These are phyloP conservation scores for Erythrobasidium yunnanense DNA, from an alignment of 768 basidiomycete genomes.

Conservation along the genomic window DNA sequence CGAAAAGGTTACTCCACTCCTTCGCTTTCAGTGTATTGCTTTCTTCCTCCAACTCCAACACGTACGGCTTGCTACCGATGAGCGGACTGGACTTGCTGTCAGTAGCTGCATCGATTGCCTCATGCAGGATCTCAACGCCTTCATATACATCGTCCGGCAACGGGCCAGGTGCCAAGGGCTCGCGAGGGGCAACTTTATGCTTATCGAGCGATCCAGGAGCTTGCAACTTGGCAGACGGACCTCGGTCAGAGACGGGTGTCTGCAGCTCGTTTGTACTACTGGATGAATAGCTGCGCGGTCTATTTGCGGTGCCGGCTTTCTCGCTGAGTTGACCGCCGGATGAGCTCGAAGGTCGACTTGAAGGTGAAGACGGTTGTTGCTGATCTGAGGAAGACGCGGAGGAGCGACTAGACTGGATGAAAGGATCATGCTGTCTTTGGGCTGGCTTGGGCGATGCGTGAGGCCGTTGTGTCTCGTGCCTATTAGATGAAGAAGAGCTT, in stretches of 20 bases:
- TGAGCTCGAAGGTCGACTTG: conserved; percentile 1
- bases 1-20: conserved; percentile 12
- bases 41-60: background rate
- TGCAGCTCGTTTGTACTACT: conserved; percentile 10
- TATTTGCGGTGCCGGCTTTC: background rate
- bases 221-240: background rate
- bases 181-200: no score
- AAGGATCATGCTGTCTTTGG: no score
- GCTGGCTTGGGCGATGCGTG: no score
- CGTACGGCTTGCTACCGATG: background rate
- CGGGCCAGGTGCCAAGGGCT: no score
- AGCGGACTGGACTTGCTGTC: background rate
- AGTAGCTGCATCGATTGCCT: conserved; percentile 9
- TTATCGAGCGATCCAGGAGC: no score
- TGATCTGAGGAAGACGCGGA: background rate
- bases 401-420: no score
- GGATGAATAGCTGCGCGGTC: conserved; percentile 1
- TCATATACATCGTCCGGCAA: conserved; percentile 10
- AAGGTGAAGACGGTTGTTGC: background rate
- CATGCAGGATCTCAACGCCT: conserved; percentile 13
- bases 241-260: background rate
- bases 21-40: background rate
- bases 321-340: background rate
- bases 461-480: no score
- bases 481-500: no score